Percentiles rank a stretch among this genome's conserved stretches.
Conservation (phyloP, 2,329 filamentous ascomycete genomes). For the Lecanicillium sp. region DNA sequence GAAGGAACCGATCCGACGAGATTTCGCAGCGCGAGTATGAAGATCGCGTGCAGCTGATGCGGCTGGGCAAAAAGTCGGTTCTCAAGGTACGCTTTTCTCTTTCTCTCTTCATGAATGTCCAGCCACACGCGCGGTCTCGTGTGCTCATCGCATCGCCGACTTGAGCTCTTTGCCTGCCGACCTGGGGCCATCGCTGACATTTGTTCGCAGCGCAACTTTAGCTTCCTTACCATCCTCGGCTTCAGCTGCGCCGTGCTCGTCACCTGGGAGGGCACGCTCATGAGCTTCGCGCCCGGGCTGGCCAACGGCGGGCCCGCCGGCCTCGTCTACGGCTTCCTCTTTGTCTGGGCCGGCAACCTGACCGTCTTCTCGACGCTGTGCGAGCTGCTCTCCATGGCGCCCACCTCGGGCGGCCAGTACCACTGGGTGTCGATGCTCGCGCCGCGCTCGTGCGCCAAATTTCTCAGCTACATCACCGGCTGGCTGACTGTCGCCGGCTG, state of each 20-base stretch:
- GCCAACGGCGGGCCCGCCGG: constrained; percentile 47
- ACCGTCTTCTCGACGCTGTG: constrained; percentile 33
- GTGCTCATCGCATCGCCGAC: too few species aligned
- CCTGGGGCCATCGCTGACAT: constrained; percentile 3
- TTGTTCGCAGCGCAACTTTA: constrained; percentile 38
- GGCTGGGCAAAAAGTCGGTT: constrained; percentile 25
- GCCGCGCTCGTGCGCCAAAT: constrained; percentile 40
- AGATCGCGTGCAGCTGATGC: constrained; percentile 23
- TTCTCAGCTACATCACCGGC: constrained; percentile 45
- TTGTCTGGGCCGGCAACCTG: constrained; percentile 40
- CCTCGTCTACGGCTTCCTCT: constrained; percentile 45
- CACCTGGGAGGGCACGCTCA: constrained; percentile 43
- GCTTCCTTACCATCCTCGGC: constrained; percentile 43
- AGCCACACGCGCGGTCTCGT: too few species aligned
- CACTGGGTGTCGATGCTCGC: constrained; percentile 52
- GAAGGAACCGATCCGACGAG: too few species aligned
- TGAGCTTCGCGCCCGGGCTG: constrained; percentile 28
- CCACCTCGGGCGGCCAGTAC: constrained; percentile 52
- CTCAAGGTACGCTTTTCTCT: constrained; percentile 22
- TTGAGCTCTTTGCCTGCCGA: neutral
- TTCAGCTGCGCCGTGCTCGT: constrained; percentile 46
- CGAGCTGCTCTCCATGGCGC: constrained; percentile 40
- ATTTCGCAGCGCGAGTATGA: constrained; percentile 14
- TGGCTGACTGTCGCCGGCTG: constrained; percentile 44
- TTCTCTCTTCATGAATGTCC: too few species aligned